Evolutionary conservation across 108 stramenopile species (phyloP), one percentile per base, ranked within the genome.

Genomic region (Tribonema minus): DNA sequence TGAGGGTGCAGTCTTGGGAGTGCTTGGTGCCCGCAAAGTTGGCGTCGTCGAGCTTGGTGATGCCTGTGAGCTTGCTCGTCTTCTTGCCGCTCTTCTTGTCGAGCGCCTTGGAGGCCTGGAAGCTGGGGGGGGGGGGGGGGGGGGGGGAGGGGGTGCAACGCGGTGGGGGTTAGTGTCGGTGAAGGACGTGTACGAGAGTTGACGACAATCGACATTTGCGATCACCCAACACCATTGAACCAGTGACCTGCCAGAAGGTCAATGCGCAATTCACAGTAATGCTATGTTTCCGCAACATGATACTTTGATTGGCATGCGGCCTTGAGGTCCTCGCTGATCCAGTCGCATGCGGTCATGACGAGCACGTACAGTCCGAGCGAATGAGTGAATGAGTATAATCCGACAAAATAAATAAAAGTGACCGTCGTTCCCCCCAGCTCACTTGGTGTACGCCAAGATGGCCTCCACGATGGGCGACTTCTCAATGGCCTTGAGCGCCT

Each of bases 11-110:
- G 33, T 98, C 92, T 71, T 88, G 90, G n/a, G 90, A 88, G 62
- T 90, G 88, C 46, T 90, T 87, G 31, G 91, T 89, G 54, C 99
- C 99, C 1, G 99, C 97, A 70, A 76, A 76, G 84, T 98, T 98
- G 30, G 99, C 99, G 79, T 97, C 99, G 68, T 99, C 97, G 3
- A 99, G 89, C 88, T 96, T 95, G 59, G 89, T 71, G 71, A 98
- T 97, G 37, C 97, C 99, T 30, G 77, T 79, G 35, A 99, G 73
- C 84, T 95, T 98, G 68, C 75, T 88, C 83, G 91, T 93, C 81
- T 99, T 98, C 33, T 87, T 81, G 34, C 86, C 88, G 23, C 96
- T 95, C 79, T 92, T 94, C 39, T 91, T 90, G 80, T 96, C 94
- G 28, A 99, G 85, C 58, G 92, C 91, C 64, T 90, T 68, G 38